Evolutionary conservation across 148 eudicot genomes (phyloP).

Genomic region (Chenopodium berlandieri): DNA sequence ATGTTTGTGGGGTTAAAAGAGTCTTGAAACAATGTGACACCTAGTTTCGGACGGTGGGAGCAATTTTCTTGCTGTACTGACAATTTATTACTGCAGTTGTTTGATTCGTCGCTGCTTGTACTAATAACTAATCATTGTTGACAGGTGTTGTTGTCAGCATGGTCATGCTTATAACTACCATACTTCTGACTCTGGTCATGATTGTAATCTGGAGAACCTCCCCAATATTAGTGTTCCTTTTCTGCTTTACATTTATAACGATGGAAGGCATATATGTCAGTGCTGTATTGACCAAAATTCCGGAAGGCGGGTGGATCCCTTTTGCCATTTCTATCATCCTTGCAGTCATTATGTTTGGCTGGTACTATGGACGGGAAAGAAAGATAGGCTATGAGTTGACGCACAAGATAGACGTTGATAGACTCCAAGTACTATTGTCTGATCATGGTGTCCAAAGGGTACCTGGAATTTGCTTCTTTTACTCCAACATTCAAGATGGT

Average conservation of each 20-base stretch:
- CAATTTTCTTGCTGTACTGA: background rate
- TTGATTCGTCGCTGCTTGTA: background rate
- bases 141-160: conserved; percentile 71
- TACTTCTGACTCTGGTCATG: conserved; percentile 63
- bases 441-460: conserved; percentile 55
- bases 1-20: no score
- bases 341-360: conserved; percentile 61
- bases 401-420: conserved; percentile 50
- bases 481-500: conserved; percentile 67
- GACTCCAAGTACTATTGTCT: conserved; percentile 40
- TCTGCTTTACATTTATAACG: conserved; percentile 38
- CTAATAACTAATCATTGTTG: conserved; percentile 8
- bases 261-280: conserved; percentile 59
- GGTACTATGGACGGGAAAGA: conserved; percentile 63
- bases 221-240: conserved; percentile 40
- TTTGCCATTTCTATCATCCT: conserved; percentile 59
- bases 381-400: conserved; percentile 47
- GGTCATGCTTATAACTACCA: conserved; percentile 72
- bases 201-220: conserved; percentile 63
- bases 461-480: conserved; percentile 71
- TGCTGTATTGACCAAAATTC: conserved; percentile 56
- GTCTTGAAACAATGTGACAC: no score
- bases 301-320: conserved; percentile 79
- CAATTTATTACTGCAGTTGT: background rate
- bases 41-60: no score